Evolutionary conservation across 345 rosid species (phyloP).

Genomic region (Eucalyptus regnans): DNA sequence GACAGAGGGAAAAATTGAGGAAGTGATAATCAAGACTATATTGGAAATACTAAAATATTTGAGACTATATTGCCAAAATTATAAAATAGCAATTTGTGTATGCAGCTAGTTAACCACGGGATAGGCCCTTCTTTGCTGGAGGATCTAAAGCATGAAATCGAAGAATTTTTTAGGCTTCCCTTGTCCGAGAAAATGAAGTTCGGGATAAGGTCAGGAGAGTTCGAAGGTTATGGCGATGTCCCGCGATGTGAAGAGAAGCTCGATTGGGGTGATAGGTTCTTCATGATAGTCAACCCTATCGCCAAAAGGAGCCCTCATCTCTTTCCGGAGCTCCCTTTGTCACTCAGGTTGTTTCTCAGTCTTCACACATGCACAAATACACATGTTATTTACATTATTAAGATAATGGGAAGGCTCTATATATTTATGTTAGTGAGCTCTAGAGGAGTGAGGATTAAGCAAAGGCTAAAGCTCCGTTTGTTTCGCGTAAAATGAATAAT

Average conservation of each 20-base stretch:
- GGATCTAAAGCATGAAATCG: not conserved
- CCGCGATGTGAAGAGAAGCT: constrained; percentile 2
- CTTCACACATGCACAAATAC: not conserved
- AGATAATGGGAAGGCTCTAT: not conserved
- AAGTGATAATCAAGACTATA: not conserved
- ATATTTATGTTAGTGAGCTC: not conserved
- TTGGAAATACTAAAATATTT: not conserved
- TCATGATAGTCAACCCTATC: constrained; percentile 10
- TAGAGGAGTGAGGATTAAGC: not conserved
- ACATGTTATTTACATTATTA: not conserved
- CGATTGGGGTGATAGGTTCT: constrained; percentile 23
- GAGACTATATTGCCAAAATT: not conserved
- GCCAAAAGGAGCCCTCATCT: constrained; percentile 14
- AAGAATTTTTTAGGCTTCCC: not conserved
- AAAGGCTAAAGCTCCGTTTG: not conserved
- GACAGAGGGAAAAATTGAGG: not conserved
- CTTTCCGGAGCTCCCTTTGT: constrained; percentile 20
- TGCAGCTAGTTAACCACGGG: constrained; percentile 7
- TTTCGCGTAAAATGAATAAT: too few relatives aligned
- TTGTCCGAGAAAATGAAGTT: not conserved
- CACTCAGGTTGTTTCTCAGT: constrained; percentile 9
- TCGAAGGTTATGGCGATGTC: not conserved
- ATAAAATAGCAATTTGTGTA: not conserved
- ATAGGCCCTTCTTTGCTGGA: not conserved
- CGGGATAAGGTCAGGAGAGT: not conserved